Base-by-base conservation (phyloP, 345 rosid genomes). In the Lumnitzera racemosa region DNA sequence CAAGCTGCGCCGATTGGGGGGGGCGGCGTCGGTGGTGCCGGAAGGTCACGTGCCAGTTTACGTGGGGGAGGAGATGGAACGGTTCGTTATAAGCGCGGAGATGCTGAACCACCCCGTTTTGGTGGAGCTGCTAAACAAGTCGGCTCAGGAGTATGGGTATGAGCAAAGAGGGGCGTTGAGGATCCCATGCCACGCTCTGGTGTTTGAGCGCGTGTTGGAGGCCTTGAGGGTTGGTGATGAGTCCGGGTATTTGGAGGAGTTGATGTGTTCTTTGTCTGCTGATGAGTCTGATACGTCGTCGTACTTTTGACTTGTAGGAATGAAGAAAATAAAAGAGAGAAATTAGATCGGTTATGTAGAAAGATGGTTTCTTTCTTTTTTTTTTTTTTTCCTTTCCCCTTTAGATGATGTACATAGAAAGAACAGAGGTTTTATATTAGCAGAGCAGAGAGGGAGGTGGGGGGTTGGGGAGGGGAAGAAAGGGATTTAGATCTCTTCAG, bases 91-190 rank as follows among this genome's bases (percentile, higher is more conserved):
- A 16, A 78, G 78, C 71, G 96, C 99, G 0, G 95, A 87, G 85
- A 68, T 94, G 25, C 81, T 94, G 17, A 88, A 84, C 80, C 99
- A 90, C 15, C 99, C 99, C 56, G 77, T 83, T 16, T 86, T 94
- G 63, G 67, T 83, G 54, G 83, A 78, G 2, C 76, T 94, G 52
- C 81, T 94, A 50, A 82, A 90, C 69, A 72, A 78, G 64, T 90
- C 99, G 16, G 99, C 97, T 43, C 91, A 90, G 41, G 95, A 88
- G 74, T 94, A 90, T 55, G 99, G 99, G 1, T 95, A 88, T 80
- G 94, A 88, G 54, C 99, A 95, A 49, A 80, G 82, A 61, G 99
- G 99, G 41, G 99, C 82, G 12, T 75, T 95, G 3, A 81, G 81
- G 51, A 95, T 95, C 71, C 99, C 98, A 0, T 90, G 98, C 61